Base-by-base conservation (phyloP, 2,329 filamentous ascomycete species). In the Aspergillus ustus region DNA sequence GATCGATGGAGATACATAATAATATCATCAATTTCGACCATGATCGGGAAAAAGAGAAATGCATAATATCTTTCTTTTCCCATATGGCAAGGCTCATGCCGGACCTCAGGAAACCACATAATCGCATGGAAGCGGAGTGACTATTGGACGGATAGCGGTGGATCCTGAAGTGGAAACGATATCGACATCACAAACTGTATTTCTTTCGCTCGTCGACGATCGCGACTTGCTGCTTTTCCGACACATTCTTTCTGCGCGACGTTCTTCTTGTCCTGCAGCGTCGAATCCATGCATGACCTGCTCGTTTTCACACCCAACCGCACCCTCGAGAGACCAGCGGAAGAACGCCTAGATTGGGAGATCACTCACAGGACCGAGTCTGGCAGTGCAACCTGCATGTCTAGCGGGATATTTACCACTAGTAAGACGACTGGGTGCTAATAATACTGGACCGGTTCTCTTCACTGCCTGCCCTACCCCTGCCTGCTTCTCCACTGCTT, bases 381-480 rank as follows among this genome's bases (percentile, higher is more conserved):
- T 57, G 63, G 63, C 65, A 66, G 62, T 65, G 64, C 62, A 66
- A 61, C 57, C 60, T 48, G 50, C 58, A 60, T 15, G 28, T 20
- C 46, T 37, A 31, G 53, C 43, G 53, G 29, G 46, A 57, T 50
- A 43, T n/a, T 31, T 52, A 52, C 49, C 8, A 29, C 51, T 57
- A 52, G 46, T 43, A 45, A 50, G 50, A 37, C 13, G 25, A 25
- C 29, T 31, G 29, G 53, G 40, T 53, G 57, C 51, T 49, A 56
- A 61, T 46, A 52, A 45, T 52, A 61, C 55, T 44, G 37, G 46
- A 40, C 31, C 37, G 25, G 55, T 51, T 57, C 46, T 48, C 45
- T 48, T 48, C 45, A 48, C 25, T 51, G 49, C 49, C 45, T 43
- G 20, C 48, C 56, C 58, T 49, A 51, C 57, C 57, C 51, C 50